Evolutionary conservation across 2,329 filamentous ascomycete species (phyloP).

Genomic region (Cladosporium sp.): DNA sequence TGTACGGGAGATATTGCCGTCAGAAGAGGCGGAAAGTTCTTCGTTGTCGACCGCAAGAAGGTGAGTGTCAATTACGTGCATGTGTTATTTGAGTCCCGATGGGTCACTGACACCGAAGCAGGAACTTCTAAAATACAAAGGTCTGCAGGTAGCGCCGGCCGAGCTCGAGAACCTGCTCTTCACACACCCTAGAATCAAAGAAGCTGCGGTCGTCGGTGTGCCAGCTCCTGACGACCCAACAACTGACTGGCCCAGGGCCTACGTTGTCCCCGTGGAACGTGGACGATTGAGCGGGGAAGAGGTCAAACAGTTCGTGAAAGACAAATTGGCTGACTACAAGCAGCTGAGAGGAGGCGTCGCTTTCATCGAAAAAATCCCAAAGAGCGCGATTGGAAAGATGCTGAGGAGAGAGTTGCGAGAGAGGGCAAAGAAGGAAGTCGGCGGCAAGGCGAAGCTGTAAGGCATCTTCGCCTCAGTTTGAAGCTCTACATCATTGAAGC

Average conservation of each 20-base stretch:
- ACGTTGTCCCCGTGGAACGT: slow-evolving; percentile 42
- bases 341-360: slow-evolving; percentile 48
- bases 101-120: slow-evolving; percentile 44
- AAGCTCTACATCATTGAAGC: background rate
- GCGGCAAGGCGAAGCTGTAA: slow-evolving; percentile 5
- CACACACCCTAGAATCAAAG: slow-evolving; percentile 44
- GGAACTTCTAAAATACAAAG: slow-evolving; percentile 58
- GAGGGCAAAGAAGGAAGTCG: slow-evolving; percentile 20
- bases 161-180: slow-evolving; percentile 49
- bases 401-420: slow-evolving; percentile 47
- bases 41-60: slow-evolving; percentile 73
- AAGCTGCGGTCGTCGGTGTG: slow-evolving; percentile 49
- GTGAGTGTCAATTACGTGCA: slow-evolving; percentile 10
- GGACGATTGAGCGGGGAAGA: slow-evolving; percentile 40
- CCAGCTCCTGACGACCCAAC: slow-evolving; percentile 46
- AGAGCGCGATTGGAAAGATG: slow-evolving; percentile 51
- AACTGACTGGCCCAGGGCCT: slow-evolving; percentile 49
- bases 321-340: slow-evolving; percentile 50
- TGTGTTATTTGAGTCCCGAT: too few relatives aligned
- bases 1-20: slow-evolving; percentile 83
- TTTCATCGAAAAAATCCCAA: slow-evolving; percentile 50
- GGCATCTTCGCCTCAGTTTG: background rate
- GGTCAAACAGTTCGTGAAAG: slow-evolving; percentile 44
- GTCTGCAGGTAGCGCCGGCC: slow-evolving; percentile 51
- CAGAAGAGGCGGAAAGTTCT: slow-evolving; percentile 80